Evolutionary conservation across 441 rosid genomes (phyloP).

Genomic region (Adansonia madagascariensis): DNA sequence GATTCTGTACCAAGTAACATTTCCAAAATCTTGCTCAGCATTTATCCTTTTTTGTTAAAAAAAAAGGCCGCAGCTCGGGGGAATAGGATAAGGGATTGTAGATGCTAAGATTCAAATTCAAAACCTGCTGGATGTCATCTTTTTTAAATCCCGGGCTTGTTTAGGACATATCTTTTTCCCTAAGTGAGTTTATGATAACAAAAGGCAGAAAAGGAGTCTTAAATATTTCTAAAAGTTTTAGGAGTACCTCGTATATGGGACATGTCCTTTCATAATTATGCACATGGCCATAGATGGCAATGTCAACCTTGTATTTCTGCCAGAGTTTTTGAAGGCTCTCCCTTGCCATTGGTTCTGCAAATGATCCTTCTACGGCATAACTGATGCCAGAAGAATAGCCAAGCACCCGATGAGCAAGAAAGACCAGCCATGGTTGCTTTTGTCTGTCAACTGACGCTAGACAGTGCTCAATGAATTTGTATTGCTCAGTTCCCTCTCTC

Average conservation of each 20-base stretch:
- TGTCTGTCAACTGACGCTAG: constrained; percentile 73
- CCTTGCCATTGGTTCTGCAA: constrained; percentile 86
- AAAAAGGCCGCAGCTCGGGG: too few relatives aligned
- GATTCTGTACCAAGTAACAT: constrained; percentile 4
- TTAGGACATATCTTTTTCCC: background rate
- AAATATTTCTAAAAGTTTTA: background rate
- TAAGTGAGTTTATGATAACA: background rate
- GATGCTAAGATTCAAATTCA: background rate
- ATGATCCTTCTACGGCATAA: constrained; percentile 70
- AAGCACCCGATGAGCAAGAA: constrained; percentile 83
- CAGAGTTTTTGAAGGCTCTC: constrained; percentile 80
- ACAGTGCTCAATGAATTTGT: constrained; percentile 74
- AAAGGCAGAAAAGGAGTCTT: background rate
- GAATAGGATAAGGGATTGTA: too few relatives aligned
- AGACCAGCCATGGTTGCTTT: constrained; percentile 86
- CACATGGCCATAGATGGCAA: constrained; percentile 80
- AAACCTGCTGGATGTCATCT: too few relatives aligned
- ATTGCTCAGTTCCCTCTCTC: constrained; percentile 87
- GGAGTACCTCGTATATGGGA: constrained; percentile 79
- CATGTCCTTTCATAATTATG: constrained; percentile 88
- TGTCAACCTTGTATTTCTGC: constrained; percentile 88
- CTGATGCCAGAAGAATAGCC: constrained; percentile 68
- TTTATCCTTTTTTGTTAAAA: too few relatives aligned
- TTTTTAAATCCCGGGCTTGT: background rate
- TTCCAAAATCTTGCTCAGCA: background rate